Evolutionary conservation across 495 filamentous ascomycete species (phyloP), one percentile per base, ranked within the genome.

Genomic region (Penicillium diatomitis): DNA sequence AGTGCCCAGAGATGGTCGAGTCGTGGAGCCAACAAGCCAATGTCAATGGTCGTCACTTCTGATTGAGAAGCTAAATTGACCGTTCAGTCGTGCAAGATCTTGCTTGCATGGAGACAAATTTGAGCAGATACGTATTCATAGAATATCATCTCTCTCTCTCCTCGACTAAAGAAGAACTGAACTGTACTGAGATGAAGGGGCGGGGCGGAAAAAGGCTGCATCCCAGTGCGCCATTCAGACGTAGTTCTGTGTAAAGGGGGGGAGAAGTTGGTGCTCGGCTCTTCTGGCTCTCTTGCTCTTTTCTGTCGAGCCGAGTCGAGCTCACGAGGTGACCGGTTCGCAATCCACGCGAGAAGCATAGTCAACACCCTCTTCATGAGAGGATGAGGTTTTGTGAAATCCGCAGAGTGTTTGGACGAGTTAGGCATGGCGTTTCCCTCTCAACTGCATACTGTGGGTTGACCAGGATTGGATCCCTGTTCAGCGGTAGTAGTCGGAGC

Each of bases 401-500:
- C 31, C 33, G 31, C 11, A 41, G 40, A 46, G 50, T 35, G 30
- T 44, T 50, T 43, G 7, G 42, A 36, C 39, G 10, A 41, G 44
- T 49, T 20, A 20, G 40, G 39, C 37, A 32, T 3, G 9, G 35
- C 40, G 40, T 28, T 49, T 20, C 20, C 20, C 20, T 20, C 20
- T 20, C 20, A 20, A 20, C 20, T 2, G 20, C 20, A 20, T 20
- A 20, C 20, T 30, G 8, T 30, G 35, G 20, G n/a, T 32, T 6
- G 38, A 34, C 11, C 29, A 28, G 27, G 44, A 4, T 28, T 12
- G 8, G 3, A 29, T 32, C 27, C 28, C 1, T 48, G 6, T 52
- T 69, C 62, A 69, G 52, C 58, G 61, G 57, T 65, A 50, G 60
- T 67, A 66, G 32, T 63, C 61, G 41, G 56, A 39, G 29, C 52